Evolutionary conservation across 495 filamentous ascomycete genomes (phyloP), one percentile per base, ranked within the genome.

Genomic region (Hyaloscypha bicolor): DNA sequence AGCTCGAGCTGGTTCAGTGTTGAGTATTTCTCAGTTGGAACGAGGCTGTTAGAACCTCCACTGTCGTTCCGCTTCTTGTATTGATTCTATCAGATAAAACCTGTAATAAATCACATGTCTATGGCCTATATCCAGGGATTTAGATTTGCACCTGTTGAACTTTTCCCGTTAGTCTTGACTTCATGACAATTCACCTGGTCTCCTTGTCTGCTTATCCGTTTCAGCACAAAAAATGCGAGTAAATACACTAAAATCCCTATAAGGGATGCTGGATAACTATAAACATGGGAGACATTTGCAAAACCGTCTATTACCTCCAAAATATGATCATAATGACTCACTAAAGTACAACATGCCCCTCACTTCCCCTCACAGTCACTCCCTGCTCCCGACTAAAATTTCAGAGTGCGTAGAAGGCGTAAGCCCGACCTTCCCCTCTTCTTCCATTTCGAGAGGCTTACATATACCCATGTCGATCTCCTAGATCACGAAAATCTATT

Each of bases 11-110:
- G 53, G 53, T 29, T 4, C 53, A 5, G 29, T 4, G 0, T 56
- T 48, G 42, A 48, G 42, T 37, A 6, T 60, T n/a, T 30, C 56
- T 60, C 3, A 56, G 12, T 60, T 33, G 56, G 56, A 9, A 30
- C 35, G 11, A 32, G 32, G 6, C 6, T 56, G 22, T 42, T 25
- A 42, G 22, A 42, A 48, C 39, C 56, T 56, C 29, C 42, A 59
- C 57, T 35, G 51, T 64, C 56, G 39, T 69, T 69, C 63, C 66
- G 31, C 61, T 69, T 69, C 66, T 55, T 69, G 66, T 69, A 69
- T 64, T 42, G 35, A 69, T 63, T 60, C 21, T 62, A 37, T 31
- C 65, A 42, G 25, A 55, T 62, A 67, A 9, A 51, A 56, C n/a
- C 35, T 67, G 37, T 67, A 67, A 67, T 67, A 58, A 48, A 48